Conservation (phyloP, 192 early-diverging fungal genomes). For the Phycomyces nitens region DNA sequence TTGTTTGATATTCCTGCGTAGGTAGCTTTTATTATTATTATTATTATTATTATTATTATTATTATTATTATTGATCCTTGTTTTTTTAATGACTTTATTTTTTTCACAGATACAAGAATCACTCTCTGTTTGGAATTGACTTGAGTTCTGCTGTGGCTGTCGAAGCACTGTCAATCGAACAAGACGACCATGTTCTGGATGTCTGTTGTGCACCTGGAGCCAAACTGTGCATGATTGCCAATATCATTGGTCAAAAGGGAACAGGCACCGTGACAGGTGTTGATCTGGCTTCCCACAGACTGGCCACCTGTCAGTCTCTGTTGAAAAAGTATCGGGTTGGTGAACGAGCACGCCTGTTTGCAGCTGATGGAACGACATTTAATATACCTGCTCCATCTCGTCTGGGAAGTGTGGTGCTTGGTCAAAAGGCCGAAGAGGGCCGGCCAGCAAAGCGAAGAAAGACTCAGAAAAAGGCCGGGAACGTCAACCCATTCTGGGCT, state of each 20-base stretch:
- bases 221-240: slow-evolving; percentile 80
- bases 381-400: slow-evolving; percentile 62
- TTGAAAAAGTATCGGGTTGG: slow-evolving; percentile 67
- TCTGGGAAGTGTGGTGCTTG: slow-evolving; percentile 16
- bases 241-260: slow-evolving; percentile 57
- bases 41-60: neutral
- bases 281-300: slow-evolving; percentile 71
- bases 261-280: slow-evolving; percentile 92
- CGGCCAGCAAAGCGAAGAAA: slow-evolving; percentile 10
- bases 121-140: slow-evolving; percentile 59
- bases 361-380: slow-evolving; percentile 83
- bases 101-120: slow-evolving; percentile 43
- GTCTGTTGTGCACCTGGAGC: slow-evolving; percentile 63
- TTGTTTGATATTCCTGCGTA: slow-evolving; percentile 52
- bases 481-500: slow-evolving; percentile 68
- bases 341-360: slow-evolving; percentile 62
- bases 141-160: slow-evolving; percentile 85
- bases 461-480: slow-evolving; percentile 4
- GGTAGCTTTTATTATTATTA: neutral
- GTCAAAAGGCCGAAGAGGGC: slow-evolving; percentile 7
- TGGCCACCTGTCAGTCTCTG: slow-evolving; percentile 70
- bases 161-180: slow-evolving; percentile 64
- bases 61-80: slow-evolving; percentile 6
- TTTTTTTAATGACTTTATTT: slow-evolving; percentile 10
- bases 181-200: slow-evolving; percentile 84